Evolutionary conservation across 2,329 filamentous ascomycete genomes (phyloP).

Genomic region (Scopulariopsis brevicaulis): DNA sequence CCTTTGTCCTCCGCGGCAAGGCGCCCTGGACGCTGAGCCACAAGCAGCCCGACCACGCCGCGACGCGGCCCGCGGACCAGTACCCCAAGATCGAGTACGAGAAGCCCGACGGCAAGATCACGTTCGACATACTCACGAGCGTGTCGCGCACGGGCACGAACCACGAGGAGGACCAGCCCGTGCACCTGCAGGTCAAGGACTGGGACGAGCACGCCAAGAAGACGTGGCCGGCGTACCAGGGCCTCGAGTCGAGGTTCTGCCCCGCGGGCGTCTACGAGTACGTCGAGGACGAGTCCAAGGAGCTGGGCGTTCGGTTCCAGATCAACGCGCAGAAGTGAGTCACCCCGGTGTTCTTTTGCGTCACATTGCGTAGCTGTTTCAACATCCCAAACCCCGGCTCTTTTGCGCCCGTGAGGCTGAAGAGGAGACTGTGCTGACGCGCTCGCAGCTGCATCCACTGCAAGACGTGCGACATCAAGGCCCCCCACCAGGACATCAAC

Average conservation of each 20-base stretch:
- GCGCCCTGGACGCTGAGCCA: conserved; percentile 90
- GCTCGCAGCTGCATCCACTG: conserved; percentile 81
- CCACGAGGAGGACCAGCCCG: conserved; percentile 96
- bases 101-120: conserved; percentile 91
- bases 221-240: conserved; percentile 81
- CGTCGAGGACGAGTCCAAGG: conserved; percentile 80
- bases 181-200: conserved; percentile 88
- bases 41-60: conserved; percentile 61
- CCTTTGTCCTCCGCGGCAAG: conserved; percentile 74
- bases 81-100: conserved; percentile 89
- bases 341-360: too few species aligned
- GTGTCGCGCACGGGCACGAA: conserved; percentile 94
- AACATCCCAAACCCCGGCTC: not conserved
- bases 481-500: conserved; percentile 92
- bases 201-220: conserved; percentile 82
- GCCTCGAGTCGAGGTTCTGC: conserved; percentile 92
- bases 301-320: conserved; percentile 85
- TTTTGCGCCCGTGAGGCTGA: not conserved
- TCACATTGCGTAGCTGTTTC: too few species aligned
- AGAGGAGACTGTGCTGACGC: not conserved
- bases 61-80: conserved; percentile 69
- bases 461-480: conserved; percentile 99
- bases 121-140: conserved; percentile 91
- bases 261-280: conserved; percentile 98
- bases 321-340: conserved; percentile 96